Evolutionary conservation across 345 rosid genomes (phyloP), one percentile per base, ranked within the genome.

Genomic region (thale cress (Arabidopsis thaliana)): DNA sequence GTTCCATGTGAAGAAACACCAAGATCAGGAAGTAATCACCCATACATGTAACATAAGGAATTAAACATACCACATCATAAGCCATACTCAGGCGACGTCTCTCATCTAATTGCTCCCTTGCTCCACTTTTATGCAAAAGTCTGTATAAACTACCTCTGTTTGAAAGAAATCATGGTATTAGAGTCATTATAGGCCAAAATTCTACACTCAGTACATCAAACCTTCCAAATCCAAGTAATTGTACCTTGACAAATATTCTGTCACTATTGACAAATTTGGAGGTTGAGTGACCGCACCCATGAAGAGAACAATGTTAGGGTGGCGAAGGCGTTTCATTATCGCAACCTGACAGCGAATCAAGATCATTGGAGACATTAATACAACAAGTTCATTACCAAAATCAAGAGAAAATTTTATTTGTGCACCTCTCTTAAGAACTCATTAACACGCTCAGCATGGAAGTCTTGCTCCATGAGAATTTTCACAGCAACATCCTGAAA

Each of bases 201-300:
- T 45, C 72, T 42, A 57, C 38, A 45, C 4, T 32, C 41, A 2
- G 13, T 59, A 52, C 53, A 67, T 14, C 34, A 30, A 23, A 51
- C 23, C 65, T 50, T 48, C 30, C 33, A 46, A 78, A 51, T 66
- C 11, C 14, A 78, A 8, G 45, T 28, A 14, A 53, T 14, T 37
- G 32, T 79, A 95, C 99, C 99, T 96, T 78, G 97, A 93, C 67
- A 96, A 82, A 84, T 96, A 96, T 78, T 93, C 99, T 38, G 99
- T 96, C 79, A 96, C 98, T 74, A 96, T 96, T 61, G 99, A 93
- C 84, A 96, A 84, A 80, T 91, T 91, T 42, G 98, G 98, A 57
- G 99, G 98, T 79, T 87, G 90, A 67, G 97, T 91, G 76, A 96
- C 99, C 0, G 98, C 99, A 24, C 99, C 99, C 99, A 96, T 96